phyloP scores from a whole-genome alignment of 148 eudicot genomes.

The Spergularia marina region DNA sequence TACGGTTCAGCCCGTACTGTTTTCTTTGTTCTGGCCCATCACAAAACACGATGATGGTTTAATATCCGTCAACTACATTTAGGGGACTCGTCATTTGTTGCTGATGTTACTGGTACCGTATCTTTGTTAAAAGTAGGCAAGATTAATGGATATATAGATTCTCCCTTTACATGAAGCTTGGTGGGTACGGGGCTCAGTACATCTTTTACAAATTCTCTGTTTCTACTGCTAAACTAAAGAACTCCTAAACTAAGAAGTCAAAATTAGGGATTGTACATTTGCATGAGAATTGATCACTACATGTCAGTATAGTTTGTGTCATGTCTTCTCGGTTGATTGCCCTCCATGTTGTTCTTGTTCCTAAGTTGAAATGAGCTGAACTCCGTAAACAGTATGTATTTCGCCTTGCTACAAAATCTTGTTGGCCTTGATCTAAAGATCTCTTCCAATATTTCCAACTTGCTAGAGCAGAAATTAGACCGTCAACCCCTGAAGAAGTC shows the following conservation, averaged over 20 bases:
- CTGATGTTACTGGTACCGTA: neutral
- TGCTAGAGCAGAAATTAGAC: constrained; percentile 12
- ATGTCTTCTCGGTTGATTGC: neutral
- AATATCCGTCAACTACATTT: neutral
- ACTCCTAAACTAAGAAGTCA: neutral
- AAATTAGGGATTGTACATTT: neutral
- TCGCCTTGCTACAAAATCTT: constrained; percentile 30
- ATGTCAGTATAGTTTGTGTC: neutral
- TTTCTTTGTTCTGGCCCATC: too few relatives aligned
- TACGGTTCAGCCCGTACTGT: too few relatives aligned
- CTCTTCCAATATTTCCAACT: constrained; percentile 8
- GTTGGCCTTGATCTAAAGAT: constrained; percentile 22
- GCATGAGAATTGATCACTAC: constrained; percentile 8
- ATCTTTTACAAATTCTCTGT: neutral
- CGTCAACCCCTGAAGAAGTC: neutral
- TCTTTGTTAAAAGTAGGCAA: neutral
- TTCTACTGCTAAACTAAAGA: neutral
- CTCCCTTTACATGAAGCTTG: neutral
- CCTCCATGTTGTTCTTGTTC: neutral
- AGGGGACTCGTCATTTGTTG: neutral
- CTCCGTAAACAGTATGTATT: neutral
- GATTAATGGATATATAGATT: neutral
- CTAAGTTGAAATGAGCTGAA: neutral
- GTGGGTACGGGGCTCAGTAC: too few relatives aligned
- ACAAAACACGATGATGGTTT: too few relatives aligned